Conservation (phyloP, 148 eudicot species). For the Vaccinium darrowii region DNA sequence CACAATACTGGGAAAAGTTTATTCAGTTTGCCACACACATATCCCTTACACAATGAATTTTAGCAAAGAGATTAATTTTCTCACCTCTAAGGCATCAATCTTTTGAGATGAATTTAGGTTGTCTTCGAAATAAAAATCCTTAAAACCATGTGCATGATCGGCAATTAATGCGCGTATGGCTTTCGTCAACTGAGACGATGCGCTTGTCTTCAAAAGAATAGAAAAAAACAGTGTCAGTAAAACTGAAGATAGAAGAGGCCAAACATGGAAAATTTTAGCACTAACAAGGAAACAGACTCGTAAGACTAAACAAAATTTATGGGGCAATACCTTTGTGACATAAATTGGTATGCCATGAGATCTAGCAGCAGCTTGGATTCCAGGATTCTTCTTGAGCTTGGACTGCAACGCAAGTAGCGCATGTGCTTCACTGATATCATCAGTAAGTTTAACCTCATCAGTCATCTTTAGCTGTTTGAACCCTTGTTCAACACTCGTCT, state of each 20-base stretch:
- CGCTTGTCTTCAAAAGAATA: slow-evolving; percentile 58
- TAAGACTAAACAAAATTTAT: background rate
- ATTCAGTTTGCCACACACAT: too few relatives aligned
- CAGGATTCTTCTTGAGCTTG: slow-evolving; percentile 79
- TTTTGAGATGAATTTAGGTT: slow-evolving; percentile 54
- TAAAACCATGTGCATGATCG: slow-evolving; percentile 62
- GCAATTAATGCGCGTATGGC: slow-evolving; percentile 59
- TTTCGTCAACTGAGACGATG: slow-evolving; percentile 65
- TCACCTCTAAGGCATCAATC: slow-evolving; percentile 91
- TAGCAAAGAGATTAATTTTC: slow-evolving; percentile 12
- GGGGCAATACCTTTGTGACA: slow-evolving; percentile 58
- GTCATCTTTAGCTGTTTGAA: slow-evolving; percentile 66
- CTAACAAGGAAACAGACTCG: background rate
- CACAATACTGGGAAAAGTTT: too few relatives aligned
- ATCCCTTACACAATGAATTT: background rate
- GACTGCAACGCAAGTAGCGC: slow-evolving; percentile 77
- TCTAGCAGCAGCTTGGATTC: slow-evolving; percentile 83
- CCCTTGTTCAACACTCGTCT: slow-evolving; percentile 75
- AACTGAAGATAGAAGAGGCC: slow-evolving; percentile 6
- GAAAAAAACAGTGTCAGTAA: background rate
- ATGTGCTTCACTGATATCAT: slow-evolving; percentile 89
- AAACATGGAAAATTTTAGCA: background rate
- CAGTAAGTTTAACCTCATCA: slow-evolving; percentile 62
- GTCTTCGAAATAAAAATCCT: slow-evolving; percentile 44
- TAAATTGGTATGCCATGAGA: slow-evolving; percentile 76